Evolutionary conservation across 2,329 filamentous ascomycete species (phyloP), one percentile per base, ranked within the genome.

Genomic region (Rhinocladiella mackenziei): DNA sequence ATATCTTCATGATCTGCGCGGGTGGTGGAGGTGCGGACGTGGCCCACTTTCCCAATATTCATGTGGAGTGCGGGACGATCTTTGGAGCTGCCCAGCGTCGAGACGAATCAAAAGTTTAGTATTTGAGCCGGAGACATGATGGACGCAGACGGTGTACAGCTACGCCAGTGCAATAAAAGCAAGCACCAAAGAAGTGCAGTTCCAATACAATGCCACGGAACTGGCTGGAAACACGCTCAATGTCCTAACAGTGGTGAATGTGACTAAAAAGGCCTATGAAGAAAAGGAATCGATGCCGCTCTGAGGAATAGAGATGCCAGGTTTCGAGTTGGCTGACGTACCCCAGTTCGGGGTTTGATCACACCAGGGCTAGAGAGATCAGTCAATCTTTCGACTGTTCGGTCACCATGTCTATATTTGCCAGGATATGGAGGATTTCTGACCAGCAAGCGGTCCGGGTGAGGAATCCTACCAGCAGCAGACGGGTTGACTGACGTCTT

Each of bases 131-230:
- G 63, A 63, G 4, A 67, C 66, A 10, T 49, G 58, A 25, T 76
- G 71, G 70, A 63, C 64, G 1, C 55, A 64, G 3, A 64, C 68
- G 0, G 43, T 75, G 0, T 72, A 73, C 45, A 59, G 62, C 0
- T 76, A 72, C 48, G 69, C 70, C 1, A 65, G 63, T 0, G 56
- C 67, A 0, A 50, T 66, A 3, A 66, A 66, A 36, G 71, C 71
- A 2, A 65, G 61, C 1, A 62, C 76, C 43, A 74, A 74, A 50
- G 68, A 65, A 0, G 68, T 72, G 5, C 56, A 57, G 0, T 73
- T 76, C 48, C 49, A 56, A 2, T 64, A 60, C 50, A 74, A 74
- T 48, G 65, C 32, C 10, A 53, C 52, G 3, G n/a, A 29, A 19
- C 8, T 11, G 15, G 30, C 65, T 2, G 70, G 67, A 0, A 52